Evolutionary conservation across 2,329 filamentous ascomycete species (phyloP).

Genomic region (Venturiaceae sp.): DNA sequence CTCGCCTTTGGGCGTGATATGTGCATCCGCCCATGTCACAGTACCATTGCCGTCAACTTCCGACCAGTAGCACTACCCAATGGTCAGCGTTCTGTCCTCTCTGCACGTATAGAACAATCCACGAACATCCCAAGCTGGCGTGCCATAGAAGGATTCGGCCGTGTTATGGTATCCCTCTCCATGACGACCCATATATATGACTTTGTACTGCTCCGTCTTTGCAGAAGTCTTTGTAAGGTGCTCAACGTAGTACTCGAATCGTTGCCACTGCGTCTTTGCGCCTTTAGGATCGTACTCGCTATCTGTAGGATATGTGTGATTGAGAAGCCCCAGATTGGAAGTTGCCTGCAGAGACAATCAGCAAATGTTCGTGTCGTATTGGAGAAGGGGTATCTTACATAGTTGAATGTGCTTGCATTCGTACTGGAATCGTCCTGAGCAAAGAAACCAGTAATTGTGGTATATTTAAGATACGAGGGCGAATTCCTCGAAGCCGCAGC

Average conservation of each 20-base stretch:
- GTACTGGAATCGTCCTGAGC: slow-evolving; percentile 52
- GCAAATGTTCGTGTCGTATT: not conserved
- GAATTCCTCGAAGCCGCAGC: not conserved
- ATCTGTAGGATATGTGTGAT: slow-evolving; percentile 52
- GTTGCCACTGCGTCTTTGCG: slow-evolving; percentile 51
- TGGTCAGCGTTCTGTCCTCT: not conserved
- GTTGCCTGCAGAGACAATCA: slow-evolving; percentile 33
- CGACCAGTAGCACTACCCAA: slow-evolving; percentile 50
- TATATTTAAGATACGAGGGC: slow-evolving; percentile 33
- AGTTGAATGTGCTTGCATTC: slow-evolving; percentile 49
- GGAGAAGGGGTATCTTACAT: slow-evolving; percentile 33
- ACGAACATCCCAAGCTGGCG: slow-evolving; percentile 57
- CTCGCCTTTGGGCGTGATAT: slow-evolving; percentile 48
- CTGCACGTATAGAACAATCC: not conserved
- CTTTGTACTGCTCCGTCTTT: slow-evolving; percentile 49
- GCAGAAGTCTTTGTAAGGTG: slow-evolving; percentile 36
- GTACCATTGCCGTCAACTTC: slow-evolving; percentile 55
- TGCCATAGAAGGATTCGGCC: slow-evolving; percentile 58
- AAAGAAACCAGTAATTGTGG: slow-evolving; percentile 52
- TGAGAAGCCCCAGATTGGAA: slow-evolving; percentile 56
- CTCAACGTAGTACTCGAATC: slow-evolving; percentile 49
- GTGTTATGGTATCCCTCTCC: slow-evolving; percentile 59
- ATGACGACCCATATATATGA: slow-evolving; percentile 60
- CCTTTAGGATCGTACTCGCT: slow-evolving; percentile 25
- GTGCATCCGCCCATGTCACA: slow-evolving; percentile 52